Conservation (phyloP, 352 stramenopile species). For the Phytophthora lateralis region DNA sequence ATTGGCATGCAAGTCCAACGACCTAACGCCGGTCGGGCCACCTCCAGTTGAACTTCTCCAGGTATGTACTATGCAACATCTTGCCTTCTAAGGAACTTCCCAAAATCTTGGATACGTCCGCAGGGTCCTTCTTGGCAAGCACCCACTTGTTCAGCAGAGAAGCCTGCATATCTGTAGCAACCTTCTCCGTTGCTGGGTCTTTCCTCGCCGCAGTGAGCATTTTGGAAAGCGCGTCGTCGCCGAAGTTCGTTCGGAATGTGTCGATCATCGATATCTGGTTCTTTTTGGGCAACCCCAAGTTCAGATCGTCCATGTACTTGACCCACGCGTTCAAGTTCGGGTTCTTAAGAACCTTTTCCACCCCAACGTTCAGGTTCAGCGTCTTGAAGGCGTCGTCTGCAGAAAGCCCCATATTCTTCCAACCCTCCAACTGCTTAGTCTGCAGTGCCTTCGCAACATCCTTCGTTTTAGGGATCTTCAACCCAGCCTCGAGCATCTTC, state of each 20-base stretch:
- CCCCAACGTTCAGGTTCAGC: not conserved
- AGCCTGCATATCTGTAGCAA: not conserved
- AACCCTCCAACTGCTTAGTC: not conserved
- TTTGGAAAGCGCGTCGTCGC: not conserved
- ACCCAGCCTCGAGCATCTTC: constrained; percentile 2
- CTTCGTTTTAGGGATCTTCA: not conserved
- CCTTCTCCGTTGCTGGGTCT: not conserved
- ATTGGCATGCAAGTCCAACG: not conserved
- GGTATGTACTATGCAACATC: not conserved
- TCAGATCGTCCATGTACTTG: constrained; percentile 1
- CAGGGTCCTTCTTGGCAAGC: not conserved
- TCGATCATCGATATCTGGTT: not conserved
- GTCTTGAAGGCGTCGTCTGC: not conserved
- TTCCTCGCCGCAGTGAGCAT: not conserved
- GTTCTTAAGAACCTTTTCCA: not conserved
- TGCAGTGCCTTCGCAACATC: not conserved
- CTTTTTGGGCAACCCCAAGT: not conserved
- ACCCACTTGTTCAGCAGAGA: not conserved
- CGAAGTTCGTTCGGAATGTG: not conserved
- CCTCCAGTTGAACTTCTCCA: not conserved
- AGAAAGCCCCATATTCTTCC: not conserved
- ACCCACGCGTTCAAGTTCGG: not conserved
- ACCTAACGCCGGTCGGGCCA: not conserved
- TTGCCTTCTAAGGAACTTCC: not conserved
- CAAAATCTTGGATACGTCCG: not conserved